Conservation (phyloP, 768 basidiomycete genomes). For the Ramaria rubella region DNA sequence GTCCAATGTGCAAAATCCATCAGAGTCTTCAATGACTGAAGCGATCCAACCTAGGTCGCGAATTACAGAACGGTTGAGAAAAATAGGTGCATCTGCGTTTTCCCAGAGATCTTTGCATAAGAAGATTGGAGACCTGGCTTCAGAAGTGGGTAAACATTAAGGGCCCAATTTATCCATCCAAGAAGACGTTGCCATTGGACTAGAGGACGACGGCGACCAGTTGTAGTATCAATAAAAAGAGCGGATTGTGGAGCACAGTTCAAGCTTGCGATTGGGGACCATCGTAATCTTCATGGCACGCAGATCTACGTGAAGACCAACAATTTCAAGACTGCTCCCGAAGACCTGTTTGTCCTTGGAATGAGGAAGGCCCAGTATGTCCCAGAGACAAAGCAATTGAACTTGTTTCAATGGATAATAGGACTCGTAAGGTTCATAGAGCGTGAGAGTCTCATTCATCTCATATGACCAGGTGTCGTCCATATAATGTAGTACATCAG, state of each 20-base stretch:
- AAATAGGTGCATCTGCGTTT: too few species aligned
- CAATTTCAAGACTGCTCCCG: constrained; percentile 28
- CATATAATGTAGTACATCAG: constrained; percentile 21
- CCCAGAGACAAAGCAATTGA: constrained; percentile 33
- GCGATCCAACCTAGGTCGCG: too few species aligned
- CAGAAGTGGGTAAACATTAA: too few species aligned
- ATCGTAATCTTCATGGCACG: constrained; percentile 28
- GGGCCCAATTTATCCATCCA: constrained; percentile 39
- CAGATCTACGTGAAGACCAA: constrained; percentile 34
- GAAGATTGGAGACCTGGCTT: too few species aligned
- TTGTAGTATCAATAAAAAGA: constrained; percentile 7
- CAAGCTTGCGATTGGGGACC: constrained; percentile 6
- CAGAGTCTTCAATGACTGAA: too few species aligned
- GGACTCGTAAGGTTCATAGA: constrained; percentile 27
- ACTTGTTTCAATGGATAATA: constrained; percentile 28
- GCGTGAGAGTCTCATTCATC: constrained; percentile 12
- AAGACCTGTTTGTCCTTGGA: constrained; percentile 33
- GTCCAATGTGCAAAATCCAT: too few species aligned
- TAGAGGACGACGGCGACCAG: constrained; percentile 13
- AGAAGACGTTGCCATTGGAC: constrained; percentile 24
- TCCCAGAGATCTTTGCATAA: too few species aligned
- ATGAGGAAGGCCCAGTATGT: constrained; percentile 35
- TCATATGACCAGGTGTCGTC: constrained; percentile 20
- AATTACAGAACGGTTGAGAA: too few species aligned
- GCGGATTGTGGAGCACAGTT: constrained; percentile 14